Evolutionary conservation across 345 rosid genomes (phyloP).

Genomic region (Citrus glauca): DNA sequence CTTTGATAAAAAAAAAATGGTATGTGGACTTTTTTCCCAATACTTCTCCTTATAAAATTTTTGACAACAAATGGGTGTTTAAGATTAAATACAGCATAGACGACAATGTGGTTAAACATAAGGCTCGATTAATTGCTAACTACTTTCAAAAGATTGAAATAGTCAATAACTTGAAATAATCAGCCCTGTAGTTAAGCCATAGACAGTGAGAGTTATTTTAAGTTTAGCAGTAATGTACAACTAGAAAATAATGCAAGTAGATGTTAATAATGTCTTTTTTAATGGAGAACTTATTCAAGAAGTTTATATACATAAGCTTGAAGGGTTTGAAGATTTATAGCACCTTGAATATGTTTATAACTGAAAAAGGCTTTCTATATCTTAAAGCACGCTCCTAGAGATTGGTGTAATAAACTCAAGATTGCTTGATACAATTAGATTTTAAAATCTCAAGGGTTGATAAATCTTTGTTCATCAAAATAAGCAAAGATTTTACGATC

Average conservation of each 20-base stretch:
- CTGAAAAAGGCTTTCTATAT: too few species aligned
- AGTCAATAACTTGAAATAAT: too few species aligned
- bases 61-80: neutral
- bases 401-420: neutral
- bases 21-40: too few species aligned
- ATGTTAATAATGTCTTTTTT: too few species aligned
- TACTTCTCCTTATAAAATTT: too few species aligned
- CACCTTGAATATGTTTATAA: too few species aligned
- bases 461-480: neutral
- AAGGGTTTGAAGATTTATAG: neutral
- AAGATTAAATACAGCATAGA: too few species aligned
- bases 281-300: too few species aligned
- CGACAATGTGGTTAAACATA: neutral
- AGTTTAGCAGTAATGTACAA: neutral
- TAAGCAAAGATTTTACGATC: neutral
- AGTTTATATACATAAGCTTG: too few species aligned
- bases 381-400: neutral
- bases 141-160: too few species aligned
- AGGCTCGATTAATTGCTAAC: too few species aligned
- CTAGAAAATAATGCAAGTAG: neutral
- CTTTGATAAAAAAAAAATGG: too few species aligned
- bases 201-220: neutral
- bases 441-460: neutral
- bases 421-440: neutral
- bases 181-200: neutral